Base-by-base conservation (phyloP, 768 basidiomycete genomes). In the Agaricus sinodeliciosus region DNA sequence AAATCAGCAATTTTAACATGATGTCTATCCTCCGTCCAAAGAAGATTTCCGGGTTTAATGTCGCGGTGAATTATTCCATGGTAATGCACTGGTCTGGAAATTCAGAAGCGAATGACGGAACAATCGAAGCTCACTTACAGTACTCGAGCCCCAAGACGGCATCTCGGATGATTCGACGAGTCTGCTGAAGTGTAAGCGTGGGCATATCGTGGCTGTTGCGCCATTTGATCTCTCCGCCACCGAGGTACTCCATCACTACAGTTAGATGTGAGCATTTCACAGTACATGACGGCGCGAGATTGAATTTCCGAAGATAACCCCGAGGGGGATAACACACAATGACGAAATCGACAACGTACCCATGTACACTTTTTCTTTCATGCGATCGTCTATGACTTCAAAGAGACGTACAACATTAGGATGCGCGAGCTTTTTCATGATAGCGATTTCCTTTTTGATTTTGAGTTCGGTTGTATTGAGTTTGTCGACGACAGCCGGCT, bases 41-140 rank as follows among this genome's bases (percentile, higher is more conserved):
- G 78, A 19, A 99, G 82, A 68, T 99, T 99, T 43, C 94, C 91
- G 25, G 96, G 96, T 65, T 99, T 99, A 73, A 99, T 98, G 71
- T 99, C 96, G 53, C 96, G 90, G 70, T 99, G 96, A 46, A 99
- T 97, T 67, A 99, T 98, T 19, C 95, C 96, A 64, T 98, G 94
- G 62, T 87, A 82, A 65, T 99, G 96, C 1, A 99, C 95, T 98
- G 63, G n/a, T 52, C 48, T 49, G 37, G 28, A 51, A 13, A 47
- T 55, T 60, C 51, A 40, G 49, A 48, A 16, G 39, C 50, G 43
- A 50, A 50, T 46, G 52, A 54, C 57, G 45, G 51, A 48, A 60
- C 51, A 40, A 57, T 41, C 19, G 27, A 39, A 27, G 53, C 39
- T 9, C 11, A 81, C 95, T 62, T 61, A 96, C 95, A 73, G 67